Percentiles rank a stretch among this genome's conserved stretches.
Conservation (phyloP, 805 yeast genomes). For the Deakozyma indianensis region DNA sequence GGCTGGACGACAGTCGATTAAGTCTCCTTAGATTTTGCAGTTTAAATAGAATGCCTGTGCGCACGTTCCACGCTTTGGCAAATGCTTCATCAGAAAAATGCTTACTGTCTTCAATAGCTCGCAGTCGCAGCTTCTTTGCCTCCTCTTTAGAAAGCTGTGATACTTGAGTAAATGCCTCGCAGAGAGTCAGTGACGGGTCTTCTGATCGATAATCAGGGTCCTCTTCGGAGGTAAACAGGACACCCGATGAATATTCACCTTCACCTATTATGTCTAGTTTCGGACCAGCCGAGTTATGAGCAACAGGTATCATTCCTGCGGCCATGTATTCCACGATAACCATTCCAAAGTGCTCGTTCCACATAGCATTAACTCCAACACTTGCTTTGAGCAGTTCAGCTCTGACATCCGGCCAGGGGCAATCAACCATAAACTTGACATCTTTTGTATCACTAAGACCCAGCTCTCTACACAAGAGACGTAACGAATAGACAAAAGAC, state of each 20-base stretch:
- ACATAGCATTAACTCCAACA: conserved; percentile 89
- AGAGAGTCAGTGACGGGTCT: conserved; percentile 31
- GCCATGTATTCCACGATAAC: conserved; percentile 89
- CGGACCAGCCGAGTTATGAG: conserved; percentile 95
- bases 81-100: conserved; percentile 53
- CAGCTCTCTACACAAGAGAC: conserved; percentile 28
- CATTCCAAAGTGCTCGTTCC: conserved; percentile 99
- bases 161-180: conserved; percentile 33
- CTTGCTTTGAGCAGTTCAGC: conserved; percentile 39
- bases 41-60: conserved; percentile 12
- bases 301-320: conserved; percentile 75
- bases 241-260: conserved; percentile 46
- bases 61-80: conserved; percentile 34
- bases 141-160: conserved; percentile 25
- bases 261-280: conserved; percentile 63
- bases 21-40: conserved; percentile 11
- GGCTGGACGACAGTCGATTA: conserved; percentile 8
- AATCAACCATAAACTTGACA: conserved; percentile 52
- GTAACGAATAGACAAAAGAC: conserved; percentile 37
- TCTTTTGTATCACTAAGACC: conserved; percentile 26
- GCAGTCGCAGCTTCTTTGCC: conserved; percentile 27
- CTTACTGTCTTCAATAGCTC: conserved; percentile 27
- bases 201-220: conserved; percentile 52
- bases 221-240: conserved; percentile 51
- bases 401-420: conserved; percentile 51